Base-by-base conservation (phyloP, 2,329 filamentous ascomycete genomes). In the Fusarium sp. region DNA sequence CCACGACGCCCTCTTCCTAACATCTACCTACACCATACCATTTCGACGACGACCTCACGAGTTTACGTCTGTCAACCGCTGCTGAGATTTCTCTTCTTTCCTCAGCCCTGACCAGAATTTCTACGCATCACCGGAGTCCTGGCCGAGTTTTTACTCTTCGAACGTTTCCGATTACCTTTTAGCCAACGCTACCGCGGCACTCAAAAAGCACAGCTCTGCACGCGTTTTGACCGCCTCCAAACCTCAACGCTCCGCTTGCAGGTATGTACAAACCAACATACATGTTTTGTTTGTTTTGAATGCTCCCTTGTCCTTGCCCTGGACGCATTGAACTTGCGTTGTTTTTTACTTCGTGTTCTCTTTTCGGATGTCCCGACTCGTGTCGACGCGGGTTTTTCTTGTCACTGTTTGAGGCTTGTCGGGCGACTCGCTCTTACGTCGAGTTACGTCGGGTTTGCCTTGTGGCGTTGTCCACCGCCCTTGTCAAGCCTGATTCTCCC, bases 161-260 rank as follows among this genome's bases (percentile, higher is more conserved):
- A 38, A 46, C 18, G 42, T 55, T 31, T n/a, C 59, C 48, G 46
- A 54, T 57, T 60, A 40, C 56, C 18, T 48, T 34, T 58, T 42
- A 69, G 48, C 38, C 55, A 51, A 54, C 62, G 45, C 60, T 60
- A 55, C 58, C 62, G 55, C 65, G 49, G 58, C 42, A 40, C 54
- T 36, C 31, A 52, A 40, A 40, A 65, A 69, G 45, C 54, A 52
- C 34, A 45, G 56, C 45, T 65, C 36, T 62, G 40, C 36, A 69
- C 72, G 72, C 72, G 68, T 75, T 64, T 62, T 71, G 71, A 75
- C 73, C 73, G 71, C 71, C 72, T 68, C 62, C 62, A 72, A 58
- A 54, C 50, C 22, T 43, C 59, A 43, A 55, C 56, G 51, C 55
- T 61, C 49, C 20, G 42, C 50, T 64, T 72, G 72, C 71, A 74